Conservation (phyloP, 352 stramenopile species). For the Aphanomyces invadans region DNA sequence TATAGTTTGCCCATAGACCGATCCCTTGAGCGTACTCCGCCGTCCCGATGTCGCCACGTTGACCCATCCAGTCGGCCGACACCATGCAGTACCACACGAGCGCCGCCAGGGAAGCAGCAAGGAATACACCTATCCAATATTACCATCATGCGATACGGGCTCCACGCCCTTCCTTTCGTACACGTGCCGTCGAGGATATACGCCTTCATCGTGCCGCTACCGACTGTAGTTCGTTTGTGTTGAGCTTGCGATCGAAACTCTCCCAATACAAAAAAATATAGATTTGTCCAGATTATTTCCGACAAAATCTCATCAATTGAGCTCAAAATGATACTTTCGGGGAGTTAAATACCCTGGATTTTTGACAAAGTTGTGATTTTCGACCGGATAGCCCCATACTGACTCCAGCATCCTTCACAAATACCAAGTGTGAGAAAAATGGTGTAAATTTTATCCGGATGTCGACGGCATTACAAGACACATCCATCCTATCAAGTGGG, state of each 20-base stretch:
- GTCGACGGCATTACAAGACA: not conserved
- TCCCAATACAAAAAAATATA: not conserved
- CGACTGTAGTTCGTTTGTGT: not conserved
- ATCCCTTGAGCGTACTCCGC: constrained; percentile 74
- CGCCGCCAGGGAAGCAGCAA: constrained; percentile 39
- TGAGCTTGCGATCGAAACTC: not conserved
- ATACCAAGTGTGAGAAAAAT: not conserved
- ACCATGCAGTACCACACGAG: constrained; percentile 68
- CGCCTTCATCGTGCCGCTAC: constrained; percentile 2
- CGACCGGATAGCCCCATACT: too few relatives aligned
- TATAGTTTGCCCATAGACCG: constrained; percentile 78
- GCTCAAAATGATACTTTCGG: too few relatives aligned
- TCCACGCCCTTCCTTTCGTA: not conserved
- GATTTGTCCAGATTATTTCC: too few relatives aligned
- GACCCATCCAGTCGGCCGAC: constrained; percentile 54
- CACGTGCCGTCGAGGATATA: constrained; percentile 6
- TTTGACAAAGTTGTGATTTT: too few relatives aligned
- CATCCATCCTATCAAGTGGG: too few relatives aligned
- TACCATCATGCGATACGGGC: not conserved
- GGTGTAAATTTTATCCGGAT: constrained; percentile 17
- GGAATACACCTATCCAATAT: constrained; percentile 36
- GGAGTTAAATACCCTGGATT: too few relatives aligned
- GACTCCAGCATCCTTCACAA: too few relatives aligned
- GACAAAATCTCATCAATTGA: too few relatives aligned
- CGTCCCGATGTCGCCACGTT: constrained; percentile 38